A percentile compares a stretch with the other conserved stretches of the same genome.
phyloP scores from a whole-genome alignment of 2,329 filamentous ascomycete genomes.

The Emmonsiellopsis sp. region DNA sequence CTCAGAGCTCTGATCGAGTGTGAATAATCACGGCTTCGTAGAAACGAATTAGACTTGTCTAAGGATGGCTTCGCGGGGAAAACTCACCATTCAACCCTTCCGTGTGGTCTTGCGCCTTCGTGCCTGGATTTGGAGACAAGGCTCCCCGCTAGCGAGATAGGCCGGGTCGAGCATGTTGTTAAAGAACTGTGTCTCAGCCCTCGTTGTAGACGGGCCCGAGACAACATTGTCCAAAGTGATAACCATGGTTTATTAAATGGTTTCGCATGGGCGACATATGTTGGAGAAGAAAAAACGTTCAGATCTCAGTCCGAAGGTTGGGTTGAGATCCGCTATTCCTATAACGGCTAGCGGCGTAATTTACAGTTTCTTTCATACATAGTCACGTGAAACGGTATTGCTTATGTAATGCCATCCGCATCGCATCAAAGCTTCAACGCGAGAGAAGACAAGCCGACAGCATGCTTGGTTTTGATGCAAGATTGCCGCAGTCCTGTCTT shows the following conservation, averaged over 20 bases:
- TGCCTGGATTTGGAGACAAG: background rate
- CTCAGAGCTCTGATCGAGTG: too few species aligned
- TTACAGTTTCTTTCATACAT: background rate
- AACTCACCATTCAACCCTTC: background rate
- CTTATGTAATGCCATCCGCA: too few species aligned
- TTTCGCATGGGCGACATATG: too few species aligned
- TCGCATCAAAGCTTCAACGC: too few species aligned
- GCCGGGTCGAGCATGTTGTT: background rate
- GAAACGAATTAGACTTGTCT: background rate
- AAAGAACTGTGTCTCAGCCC: constrained; percentile 1
- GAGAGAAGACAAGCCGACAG: too few species aligned
- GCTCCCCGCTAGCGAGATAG: background rate
- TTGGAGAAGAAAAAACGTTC: background rate
- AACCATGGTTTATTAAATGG: background rate
- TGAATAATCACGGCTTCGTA: background rate
- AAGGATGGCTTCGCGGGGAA: background rate
- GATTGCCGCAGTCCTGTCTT: too few species aligned
- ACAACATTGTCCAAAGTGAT: constrained; percentile 1
- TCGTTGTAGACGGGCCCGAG: background rate
- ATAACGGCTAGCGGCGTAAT: background rate
- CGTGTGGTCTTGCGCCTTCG: background rate
- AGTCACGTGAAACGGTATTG: background rate
- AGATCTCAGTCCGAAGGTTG: background rate
- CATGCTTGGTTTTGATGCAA: too few species aligned
- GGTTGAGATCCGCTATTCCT: background rate